Base-by-base conservation (phyloP, 2,329 filamentous ascomycete genomes). In the Periglandula ipomoeae region DNA sequence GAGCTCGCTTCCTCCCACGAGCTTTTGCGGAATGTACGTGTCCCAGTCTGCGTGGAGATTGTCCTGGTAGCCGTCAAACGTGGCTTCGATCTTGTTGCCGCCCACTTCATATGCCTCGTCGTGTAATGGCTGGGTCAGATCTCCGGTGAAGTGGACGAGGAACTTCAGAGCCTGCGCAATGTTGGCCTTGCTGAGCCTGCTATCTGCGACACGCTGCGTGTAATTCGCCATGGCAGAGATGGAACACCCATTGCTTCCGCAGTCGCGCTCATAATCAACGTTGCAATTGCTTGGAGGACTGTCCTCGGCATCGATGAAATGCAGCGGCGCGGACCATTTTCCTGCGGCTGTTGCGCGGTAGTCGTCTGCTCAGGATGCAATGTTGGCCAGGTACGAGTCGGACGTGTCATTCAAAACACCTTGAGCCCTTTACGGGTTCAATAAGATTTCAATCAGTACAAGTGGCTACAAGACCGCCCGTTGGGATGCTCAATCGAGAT, bases 11-110 rank as follows among this genome's bases (percentile, higher is more conserved):
- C 67, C 68, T 48, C 68, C 69, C 1, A 65, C 59, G 30, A 68
- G 60, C 46, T 64, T 63, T 56, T 79, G 70, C 10, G 76, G 73
- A 52, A 82, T 81, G 44, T 71, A 65, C 5, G 73, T 78, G 58
- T 84, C 81, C 81, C 80, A 84, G 45, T 77, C 69, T 4, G 74
- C 60, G 60, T 84, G 81, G 5, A 84, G 68, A 59, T 84, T 84
- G 24, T 75, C 76, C 34, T 58, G 56, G 22, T 70, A 65, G 13
- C 71, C 69, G 46, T 72, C 63, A 59, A 78, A 84, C 1, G 63
- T 65, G 5, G 83, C 79, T 1, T 63, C 54, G 53, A 83, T 77
- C 57, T 44, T 30, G 48, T 59, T 83, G 3, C 78, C 79, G 35
- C 80, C 80, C 0, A 70, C 57, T 27, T 72, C 67, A 47, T 75